Evolutionary conservation across 179 eudicot species (phyloP), one percentile per base, ranked within the genome.

Genomic region (Pouteria campechiana): DNA sequence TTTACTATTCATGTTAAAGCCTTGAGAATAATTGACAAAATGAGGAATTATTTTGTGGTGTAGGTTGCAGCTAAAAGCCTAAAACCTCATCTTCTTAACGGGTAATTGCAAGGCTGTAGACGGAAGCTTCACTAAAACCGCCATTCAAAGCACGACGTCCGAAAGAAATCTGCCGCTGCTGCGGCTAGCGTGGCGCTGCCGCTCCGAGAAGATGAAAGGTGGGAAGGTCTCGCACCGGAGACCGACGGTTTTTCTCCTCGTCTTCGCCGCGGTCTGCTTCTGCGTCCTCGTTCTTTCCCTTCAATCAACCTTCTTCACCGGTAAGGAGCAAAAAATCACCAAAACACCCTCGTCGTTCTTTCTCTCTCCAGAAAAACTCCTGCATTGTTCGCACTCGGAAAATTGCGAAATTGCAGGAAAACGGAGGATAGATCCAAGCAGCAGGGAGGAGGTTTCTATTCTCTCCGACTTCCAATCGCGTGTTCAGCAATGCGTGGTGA

Each of bases 241-340:
- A 38, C 68, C 64, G 3, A 22, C 80, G 22, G 48, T 77, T 3
- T 37, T 71, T 18, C 79, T 68, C 42, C 77, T 90, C n/a, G 50
- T 90, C 21, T 72, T 57, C 47, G 74, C 73, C n/a, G 77, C 82
- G 17, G 75, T 73, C 37, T 22, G 70, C 37, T 76, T 90, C 67
- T 76, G 74, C 40, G 65, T 90, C 76, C 17, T 81, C 46, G 42
- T 90, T 41, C 70, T 85, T 67, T 65, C 70, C 60, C 47, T 81
- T 17, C 93, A 76, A 38, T 74, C 79, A 35, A 67, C 81, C 34
- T 45, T 70, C 39, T 72, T 74, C 44, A 33, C 65, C 17, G 83
- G 85, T 80, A 41, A 8, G 17, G n/a, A 11, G 3, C 41, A 23
- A 32, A 13, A 18, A 30, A 32, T 22, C 9, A 4, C 28, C 31